A percentile compares a stretch with the other conserved stretches of the same genome.
These are phyloP conservation scores for Pleoardoris graminearum DNA, from an alignment of 2,329 filamentous ascomycete genomes.

Conservation along the genomic window DNA sequence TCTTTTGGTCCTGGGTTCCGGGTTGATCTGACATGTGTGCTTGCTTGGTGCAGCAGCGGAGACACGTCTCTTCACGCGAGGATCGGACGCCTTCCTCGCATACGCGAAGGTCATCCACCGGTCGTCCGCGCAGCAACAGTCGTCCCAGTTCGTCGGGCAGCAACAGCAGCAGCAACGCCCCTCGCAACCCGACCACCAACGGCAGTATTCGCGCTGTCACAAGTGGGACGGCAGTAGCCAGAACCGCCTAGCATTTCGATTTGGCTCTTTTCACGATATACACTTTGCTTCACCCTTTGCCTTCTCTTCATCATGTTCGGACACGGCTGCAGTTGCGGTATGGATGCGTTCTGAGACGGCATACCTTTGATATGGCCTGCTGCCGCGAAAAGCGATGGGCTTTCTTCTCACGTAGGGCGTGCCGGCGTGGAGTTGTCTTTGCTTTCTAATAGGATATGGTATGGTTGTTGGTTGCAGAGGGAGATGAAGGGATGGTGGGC, in stretches of 20 bases:
- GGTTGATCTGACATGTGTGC: slow-evolving; percentile 47
- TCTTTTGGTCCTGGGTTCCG: slow-evolving; percentile 40
- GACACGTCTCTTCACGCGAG: slow-evolving; percentile 43
- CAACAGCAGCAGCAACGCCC: slow-evolving; percentile 25
- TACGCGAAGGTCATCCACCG: slow-evolving; percentile 38
- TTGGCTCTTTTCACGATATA: slow-evolving; percentile 14
- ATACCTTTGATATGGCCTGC: slow-evolving; percentile 10
- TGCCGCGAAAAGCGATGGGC: slow-evolving; percentile 29
- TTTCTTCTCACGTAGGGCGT: slow-evolving; percentile 24
- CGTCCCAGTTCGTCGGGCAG: slow-evolving; percentile 42
- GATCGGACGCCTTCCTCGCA: slow-evolving; percentile 34
- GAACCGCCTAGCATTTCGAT: slow-evolving; percentile 23
- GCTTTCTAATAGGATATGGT: slow-evolving; percentile 1
- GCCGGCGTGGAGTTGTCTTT: slow-evolving; percentile 12
- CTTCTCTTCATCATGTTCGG: slow-evolving; percentile 16
- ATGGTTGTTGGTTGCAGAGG: slow-evolving; percentile 7
- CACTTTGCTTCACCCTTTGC: slow-evolving; percentile 7
- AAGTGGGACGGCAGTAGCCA: slow-evolving; percentile 31
- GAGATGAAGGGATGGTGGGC: slow-evolving; percentile 6
- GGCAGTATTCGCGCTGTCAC: slow-evolving; percentile 38
- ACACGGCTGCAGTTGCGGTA: slow-evolving; percentile 19
- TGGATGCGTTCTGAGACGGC: slow-evolving; percentile 18
- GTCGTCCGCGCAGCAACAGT: slow-evolving; percentile 47
- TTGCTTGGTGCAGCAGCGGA: slow-evolving; percentile 46
- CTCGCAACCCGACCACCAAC: slow-evolving; percentile 29